Conservation (phyloP, 2,329 filamentous ascomycete genomes). For the Exophiala aquamarina region DNA sequence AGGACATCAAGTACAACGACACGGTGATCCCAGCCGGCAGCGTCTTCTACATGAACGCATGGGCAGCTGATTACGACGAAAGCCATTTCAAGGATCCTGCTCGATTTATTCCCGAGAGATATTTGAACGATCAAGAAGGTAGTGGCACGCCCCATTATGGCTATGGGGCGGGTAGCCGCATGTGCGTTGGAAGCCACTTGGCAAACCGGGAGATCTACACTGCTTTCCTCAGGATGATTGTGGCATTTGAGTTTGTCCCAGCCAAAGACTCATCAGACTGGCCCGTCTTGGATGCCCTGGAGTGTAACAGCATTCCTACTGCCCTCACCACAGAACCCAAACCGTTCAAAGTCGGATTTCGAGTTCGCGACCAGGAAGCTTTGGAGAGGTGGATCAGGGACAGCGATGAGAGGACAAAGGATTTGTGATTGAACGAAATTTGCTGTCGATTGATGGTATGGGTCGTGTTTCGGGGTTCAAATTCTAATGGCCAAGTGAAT, state of each 20-base stretch:
- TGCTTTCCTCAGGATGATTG: slow-evolving; percentile 59
- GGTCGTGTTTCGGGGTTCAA: neutral
- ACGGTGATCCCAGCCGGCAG: slow-evolving; percentile 70
- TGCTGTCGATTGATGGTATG: neutral
- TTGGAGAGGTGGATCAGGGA: slow-evolving; percentile 55
- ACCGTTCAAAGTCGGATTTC: slow-evolving; percentile 61
- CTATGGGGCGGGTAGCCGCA: slow-evolving; percentile 63
- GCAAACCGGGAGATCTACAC: slow-evolving; percentile 65
- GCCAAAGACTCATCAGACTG: slow-evolving; percentile 47
- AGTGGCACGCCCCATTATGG: slow-evolving; percentile 61
- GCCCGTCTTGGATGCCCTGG: slow-evolving; percentile 57
- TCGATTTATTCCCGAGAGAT: slow-evolving; percentile 69
- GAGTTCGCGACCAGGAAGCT: slow-evolving; percentile 46
- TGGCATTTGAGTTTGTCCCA: slow-evolving; percentile 56
- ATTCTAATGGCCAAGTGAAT: too few relatives aligned
- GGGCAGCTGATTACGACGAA: slow-evolving; percentile 71
- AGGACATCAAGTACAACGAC: slow-evolving; percentile 68
- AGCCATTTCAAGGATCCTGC: slow-evolving; percentile 64
- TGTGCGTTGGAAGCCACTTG: slow-evolving; percentile 64
- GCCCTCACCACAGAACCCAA: slow-evolving; percentile 62
- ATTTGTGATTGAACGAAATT: slow-evolving; percentile 45
- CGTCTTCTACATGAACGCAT: slow-evolving; percentile 81
- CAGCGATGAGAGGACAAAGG: slow-evolving; percentile 53
- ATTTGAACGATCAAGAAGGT: slow-evolving; percentile 54
- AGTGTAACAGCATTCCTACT: slow-evolving; percentile 58